These are phyloP conservation scores for Pholiota molesta DNA, from an alignment of 768 basidiomycete genomes.

Conservation along the genomic window DNA sequence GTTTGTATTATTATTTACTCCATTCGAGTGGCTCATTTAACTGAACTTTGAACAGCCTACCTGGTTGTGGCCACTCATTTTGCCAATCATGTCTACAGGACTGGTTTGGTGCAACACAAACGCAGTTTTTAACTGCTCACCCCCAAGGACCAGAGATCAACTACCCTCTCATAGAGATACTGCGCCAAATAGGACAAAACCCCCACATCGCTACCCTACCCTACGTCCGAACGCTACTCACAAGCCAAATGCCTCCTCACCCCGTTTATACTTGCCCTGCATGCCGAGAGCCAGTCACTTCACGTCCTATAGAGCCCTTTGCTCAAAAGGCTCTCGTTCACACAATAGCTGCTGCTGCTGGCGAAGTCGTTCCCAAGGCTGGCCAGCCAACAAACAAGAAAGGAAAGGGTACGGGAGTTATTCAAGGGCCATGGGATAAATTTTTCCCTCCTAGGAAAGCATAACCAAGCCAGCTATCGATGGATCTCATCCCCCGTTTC, in stretches of 20 bases:
- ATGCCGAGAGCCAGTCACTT: slow-evolving; percentile 54
- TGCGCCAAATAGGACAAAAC: slow-evolving; percentile 26
- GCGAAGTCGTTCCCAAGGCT: slow-evolving; percentile 48
- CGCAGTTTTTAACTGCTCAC: slow-evolving; percentile 48
- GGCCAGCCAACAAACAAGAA: slow-evolving; percentile 23
- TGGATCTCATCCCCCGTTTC: not conserved
- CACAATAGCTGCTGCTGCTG: slow-evolving; percentile 48
- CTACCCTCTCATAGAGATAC: slow-evolving; percentile 13
- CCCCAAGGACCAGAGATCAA: slow-evolving; percentile 38
- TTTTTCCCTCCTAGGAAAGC: slow-evolving; percentile 41
- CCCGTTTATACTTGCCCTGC: slow-evolving; percentile 71
- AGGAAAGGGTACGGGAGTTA: slow-evolving; percentile 19
- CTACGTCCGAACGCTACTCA: slow-evolving; percentile 13
- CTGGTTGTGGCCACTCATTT: slow-evolving; percentile 72
- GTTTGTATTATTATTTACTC: slow-evolving; percentile 26
- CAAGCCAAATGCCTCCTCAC: slow-evolving; percentile 33
- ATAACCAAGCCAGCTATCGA: slow-evolving; percentile 7
- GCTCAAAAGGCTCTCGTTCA: slow-evolving; percentile 59
- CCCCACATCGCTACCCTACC: slow-evolving; percentile 29
- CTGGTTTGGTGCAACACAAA: slow-evolving; percentile 52
- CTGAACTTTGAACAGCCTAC: slow-evolving; percentile 42
- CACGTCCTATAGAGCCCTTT: slow-evolving; percentile 62
- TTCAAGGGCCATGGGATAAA: slow-evolving; percentile 43
- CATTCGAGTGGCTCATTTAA: not conserved
- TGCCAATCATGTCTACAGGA: slow-evolving; percentile 64